These are phyloP conservation scores for Piloderma croceum DNA, from an alignment of 768 basidiomycete genomes.

Conservation along the genomic window DNA sequence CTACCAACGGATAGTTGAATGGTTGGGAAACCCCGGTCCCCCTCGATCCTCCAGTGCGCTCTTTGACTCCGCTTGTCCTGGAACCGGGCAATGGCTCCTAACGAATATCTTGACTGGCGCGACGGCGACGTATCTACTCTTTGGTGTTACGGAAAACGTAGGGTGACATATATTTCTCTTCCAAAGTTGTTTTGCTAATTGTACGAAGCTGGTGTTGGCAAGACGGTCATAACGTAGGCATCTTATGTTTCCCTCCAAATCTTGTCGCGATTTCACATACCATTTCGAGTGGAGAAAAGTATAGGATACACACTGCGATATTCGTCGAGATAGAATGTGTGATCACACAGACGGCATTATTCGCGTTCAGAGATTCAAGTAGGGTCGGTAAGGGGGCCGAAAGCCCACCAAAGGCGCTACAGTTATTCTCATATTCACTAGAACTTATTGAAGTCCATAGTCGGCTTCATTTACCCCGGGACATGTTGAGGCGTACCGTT, in stretches of 20 bases:
- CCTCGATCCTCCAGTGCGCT: slow-evolving; percentile 1
- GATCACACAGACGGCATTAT: too few species aligned
- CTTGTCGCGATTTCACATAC: too few species aligned
- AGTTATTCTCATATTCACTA: too few species aligned
- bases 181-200: neutral
- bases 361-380: too few species aligned
- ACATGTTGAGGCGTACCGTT: too few species aligned
- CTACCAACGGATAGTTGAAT: slow-evolving; percentile 4
- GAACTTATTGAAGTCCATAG: too few species aligned
- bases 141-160: slow-evolving; percentile 11
- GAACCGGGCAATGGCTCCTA: slow-evolving; percentile 10
- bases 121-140: slow-evolving; percentile 2
- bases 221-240: slow-evolving; percentile 8
- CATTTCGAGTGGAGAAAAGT: too few species aligned
- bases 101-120: slow-evolving; percentile 7
- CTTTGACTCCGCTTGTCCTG: slow-evolving; percentile 5
- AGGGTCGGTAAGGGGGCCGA: too few species aligned
- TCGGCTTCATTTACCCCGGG: too few species aligned
- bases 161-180: neutral
- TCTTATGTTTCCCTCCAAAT: neutral
- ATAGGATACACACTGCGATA: too few species aligned
- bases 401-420: too few species aligned
- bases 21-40: slow-evolving; percentile 5
- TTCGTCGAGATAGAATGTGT: too few species aligned
- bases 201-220: slow-evolving; percentile 8